Percentiles rank a stretch among this genome's conserved stretches.
These are phyloP conservation scores for Andrographis paniculata DNA, from an alignment of 305 asterid species.

Conservation along the genomic window DNA sequence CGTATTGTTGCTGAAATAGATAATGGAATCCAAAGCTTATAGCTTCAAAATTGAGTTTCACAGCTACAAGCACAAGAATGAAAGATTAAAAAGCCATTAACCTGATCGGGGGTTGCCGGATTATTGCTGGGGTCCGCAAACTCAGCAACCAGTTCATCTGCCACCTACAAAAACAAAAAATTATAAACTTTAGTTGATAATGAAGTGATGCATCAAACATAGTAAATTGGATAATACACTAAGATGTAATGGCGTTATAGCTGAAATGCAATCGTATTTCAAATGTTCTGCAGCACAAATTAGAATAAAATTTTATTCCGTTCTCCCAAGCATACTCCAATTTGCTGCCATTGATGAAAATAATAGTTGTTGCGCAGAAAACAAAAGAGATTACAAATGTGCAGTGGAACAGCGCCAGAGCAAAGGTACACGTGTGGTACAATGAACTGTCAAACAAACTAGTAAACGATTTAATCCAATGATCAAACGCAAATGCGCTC, in stretches of 20 bases:
- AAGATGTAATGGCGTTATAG: too few relatives aligned
- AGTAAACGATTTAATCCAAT: neutral
- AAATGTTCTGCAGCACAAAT: too few relatives aligned
- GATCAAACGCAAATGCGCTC: neutral
- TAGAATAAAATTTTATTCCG: too few relatives aligned
- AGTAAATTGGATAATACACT: too few relatives aligned
- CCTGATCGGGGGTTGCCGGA: slow-evolving; percentile 78
- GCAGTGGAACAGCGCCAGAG: neutral
- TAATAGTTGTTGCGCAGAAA: too few relatives aligned
- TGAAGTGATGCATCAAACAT: too few relatives aligned
- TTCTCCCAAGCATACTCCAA: too few relatives aligned
- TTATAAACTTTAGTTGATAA: too few relatives aligned
- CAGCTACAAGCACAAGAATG: slow-evolving; percentile 8
- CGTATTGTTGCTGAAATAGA: slow-evolving; percentile 81
- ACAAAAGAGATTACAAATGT: neutral
- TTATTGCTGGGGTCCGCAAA: slow-evolving; percentile 60
- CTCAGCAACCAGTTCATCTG: slow-evolving; percentile 97
- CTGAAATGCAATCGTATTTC: too few relatives aligned
- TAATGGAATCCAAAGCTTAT: slow-evolving; percentile 7
- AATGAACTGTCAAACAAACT: neutral
- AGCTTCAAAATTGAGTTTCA: slow-evolving; percentile 12
- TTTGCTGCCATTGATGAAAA: too few relatives aligned
- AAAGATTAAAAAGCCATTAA: slow-evolving; percentile 22
- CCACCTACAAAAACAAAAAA: slow-evolving; percentile 44
- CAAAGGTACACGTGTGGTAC: neutral